These are phyloP conservation scores for Podaxis pistillaris DNA, from an alignment of 768 basidiomycete genomes.

Conservation along the genomic window DNA sequence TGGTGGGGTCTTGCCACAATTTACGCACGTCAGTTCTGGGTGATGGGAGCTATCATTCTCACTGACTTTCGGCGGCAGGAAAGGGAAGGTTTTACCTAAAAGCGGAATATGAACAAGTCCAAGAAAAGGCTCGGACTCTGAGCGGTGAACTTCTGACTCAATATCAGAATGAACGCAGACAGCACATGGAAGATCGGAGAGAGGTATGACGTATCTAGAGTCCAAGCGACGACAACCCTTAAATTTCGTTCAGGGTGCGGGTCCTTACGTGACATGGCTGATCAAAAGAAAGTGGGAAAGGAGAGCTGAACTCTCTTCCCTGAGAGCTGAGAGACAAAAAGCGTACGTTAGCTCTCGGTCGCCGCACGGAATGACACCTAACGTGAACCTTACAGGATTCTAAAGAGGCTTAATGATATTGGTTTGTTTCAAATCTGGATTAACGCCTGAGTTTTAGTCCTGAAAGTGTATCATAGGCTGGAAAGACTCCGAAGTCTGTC, in stretches of 20 bases:
- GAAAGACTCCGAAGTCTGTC: neutral
- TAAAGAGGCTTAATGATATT: neutral
- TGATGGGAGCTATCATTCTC: neutral
- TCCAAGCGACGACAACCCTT: neutral
- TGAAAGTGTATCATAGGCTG: neutral
- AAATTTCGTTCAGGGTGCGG: neutral
- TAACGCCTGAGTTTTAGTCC: neutral
- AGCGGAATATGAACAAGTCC: constrained; percentile 1
- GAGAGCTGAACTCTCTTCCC: neutral
- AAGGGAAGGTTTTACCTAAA: neutral
- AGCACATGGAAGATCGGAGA: neutral
- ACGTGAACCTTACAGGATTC: neutral
- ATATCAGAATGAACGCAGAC: neutral
- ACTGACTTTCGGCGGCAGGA: neutral
- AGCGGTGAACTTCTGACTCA: neutral
- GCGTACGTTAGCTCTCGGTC: neutral
- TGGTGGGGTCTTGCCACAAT: constrained; percentile 4
- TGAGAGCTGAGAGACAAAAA: neutral
- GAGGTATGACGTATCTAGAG: neutral
- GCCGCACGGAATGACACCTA: neutral
- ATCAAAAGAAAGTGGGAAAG: neutral
- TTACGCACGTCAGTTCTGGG: neutral
- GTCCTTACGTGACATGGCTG: neutral
- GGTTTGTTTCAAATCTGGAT: neutral
- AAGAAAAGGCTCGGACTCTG: neutral